Evolutionary conservation across 495 filamentous ascomycete species (phyloP), one percentile per base, ranked within the genome.

Genomic region (Daldinia childiae): DNA sequence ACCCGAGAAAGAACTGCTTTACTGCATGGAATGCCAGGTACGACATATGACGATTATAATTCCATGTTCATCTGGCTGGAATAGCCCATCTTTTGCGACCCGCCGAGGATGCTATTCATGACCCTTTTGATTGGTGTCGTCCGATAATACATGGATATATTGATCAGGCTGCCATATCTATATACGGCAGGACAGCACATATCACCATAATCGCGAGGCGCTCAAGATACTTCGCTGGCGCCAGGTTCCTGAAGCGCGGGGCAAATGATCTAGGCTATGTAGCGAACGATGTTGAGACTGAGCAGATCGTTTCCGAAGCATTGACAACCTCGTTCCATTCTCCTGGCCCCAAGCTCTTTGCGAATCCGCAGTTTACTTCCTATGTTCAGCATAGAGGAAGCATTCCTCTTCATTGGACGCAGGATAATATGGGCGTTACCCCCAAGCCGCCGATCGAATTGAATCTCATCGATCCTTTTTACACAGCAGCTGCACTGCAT

Each of bases 61-160:
- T 88, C 90, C 24, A 99, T 99, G 95, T 98, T 98, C 76, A 90
- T 98, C 15, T 99, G 95, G 95, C 15, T 99, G 95, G 95, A 99
- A 99, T 65, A 87, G 91, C 68, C 68, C 92, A 98, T 79, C 86
- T 99, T 9, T 87, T 99, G 30, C 82, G 88, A 60, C 95, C 95
- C 0, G 94, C 91, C 1, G 81, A 86, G n/a, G 77, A 80, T 15
- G 84, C 84, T 24, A 82, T 99, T 58, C 90, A 91, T 64, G 91
- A 91, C 64, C 89, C 91, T 1, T 97, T 92, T 74, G 93, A 98
- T 74, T 99, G 95, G 95, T 98, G 94, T 78, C 86, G 97, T 43
- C 96, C 95, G 4, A 90, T 99, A 64, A 93, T 98, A 58, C 95
- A 99, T 79, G 95, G 95, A 19, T 98, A 94, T 82, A 92, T 99